phyloP scores from a whole-genome alignment of 2,329 filamentous ascomycete species.

The Coleophoma cylindrospora region DNA sequence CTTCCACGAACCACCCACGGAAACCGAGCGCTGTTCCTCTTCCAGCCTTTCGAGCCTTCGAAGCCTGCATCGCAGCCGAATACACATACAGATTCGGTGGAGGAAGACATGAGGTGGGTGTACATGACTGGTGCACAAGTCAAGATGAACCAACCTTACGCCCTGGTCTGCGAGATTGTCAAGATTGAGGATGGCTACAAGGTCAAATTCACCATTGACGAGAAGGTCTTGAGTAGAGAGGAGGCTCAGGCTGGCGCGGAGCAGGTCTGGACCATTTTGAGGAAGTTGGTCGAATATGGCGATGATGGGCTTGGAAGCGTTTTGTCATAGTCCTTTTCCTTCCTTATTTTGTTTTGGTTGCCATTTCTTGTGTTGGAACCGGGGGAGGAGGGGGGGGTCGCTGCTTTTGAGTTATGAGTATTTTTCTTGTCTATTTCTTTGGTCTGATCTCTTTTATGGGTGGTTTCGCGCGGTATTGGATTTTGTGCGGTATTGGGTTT shows the following conservation, averaged over 20 bases:
- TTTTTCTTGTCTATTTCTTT: too few relatives aligned
- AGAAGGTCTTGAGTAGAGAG: not conserved
- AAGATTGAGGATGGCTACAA: constrained; percentile 36
- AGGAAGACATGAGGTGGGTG: not conserved
- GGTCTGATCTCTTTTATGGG: too few relatives aligned
- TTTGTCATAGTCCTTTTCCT: too few relatives aligned
- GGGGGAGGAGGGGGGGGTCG: too few relatives aligned
- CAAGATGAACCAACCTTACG: not conserved
- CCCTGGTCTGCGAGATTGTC: not conserved
- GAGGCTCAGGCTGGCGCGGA: not conserved
- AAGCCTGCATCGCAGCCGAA: not conserved
- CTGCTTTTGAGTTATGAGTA: too few relatives aligned
- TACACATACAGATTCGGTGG: not conserved
- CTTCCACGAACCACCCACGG: constrained; percentile 8
- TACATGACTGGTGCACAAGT: not conserved
- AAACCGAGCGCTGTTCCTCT: constrained; percentile 23
- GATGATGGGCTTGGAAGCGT: too few relatives aligned
- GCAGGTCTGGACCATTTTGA: not conserved
- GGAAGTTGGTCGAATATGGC: not conserved
- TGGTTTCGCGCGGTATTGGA: too few relatives aligned
- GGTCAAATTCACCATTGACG: not conserved
- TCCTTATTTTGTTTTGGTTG: too few relatives aligned
- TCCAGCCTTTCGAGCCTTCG: constrained; percentile 29
- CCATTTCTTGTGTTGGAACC: too few relatives aligned
- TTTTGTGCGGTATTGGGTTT: too few relatives aligned